These are phyloP conservation scores for Backusella tuberculispora DNA, from an alignment of 192 early-diverging fungal species.

Conservation along the genomic window DNA sequence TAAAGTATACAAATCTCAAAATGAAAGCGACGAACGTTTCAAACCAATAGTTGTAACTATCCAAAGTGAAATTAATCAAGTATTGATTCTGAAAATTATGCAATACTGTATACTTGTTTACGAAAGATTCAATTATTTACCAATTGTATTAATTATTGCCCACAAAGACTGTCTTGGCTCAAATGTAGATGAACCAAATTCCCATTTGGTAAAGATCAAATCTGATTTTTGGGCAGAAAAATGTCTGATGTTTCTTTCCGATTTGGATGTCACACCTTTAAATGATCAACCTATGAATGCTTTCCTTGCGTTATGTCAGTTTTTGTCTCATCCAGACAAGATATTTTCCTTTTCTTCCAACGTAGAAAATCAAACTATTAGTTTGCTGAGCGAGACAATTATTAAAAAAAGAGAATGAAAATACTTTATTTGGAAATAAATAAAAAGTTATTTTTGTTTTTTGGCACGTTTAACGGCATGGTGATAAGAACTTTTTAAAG, in stretches of 20 bases:
- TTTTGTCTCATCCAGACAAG: too few species aligned
- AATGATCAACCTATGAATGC: neutral
- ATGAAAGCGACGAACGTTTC: neutral
- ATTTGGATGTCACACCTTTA: neutral
- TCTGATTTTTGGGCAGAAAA: slow-evolving; percentile 4
- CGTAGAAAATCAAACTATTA: too few species aligned
- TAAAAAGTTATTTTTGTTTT: too few species aligned
- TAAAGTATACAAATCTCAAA: neutral
- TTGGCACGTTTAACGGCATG: too few species aligned
- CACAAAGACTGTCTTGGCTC: neutral
- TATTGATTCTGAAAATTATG: neutral
- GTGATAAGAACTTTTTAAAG: too few species aligned
- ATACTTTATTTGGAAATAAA: too few species aligned
- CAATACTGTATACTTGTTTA: neutral
- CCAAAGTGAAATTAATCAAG: slow-evolving; percentile 1
- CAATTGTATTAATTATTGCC: slow-evolving; percentile 1
- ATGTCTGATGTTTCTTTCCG: neutral
- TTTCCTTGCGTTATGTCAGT: too few species aligned
- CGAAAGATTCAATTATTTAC: slow-evolving; percentile 10
- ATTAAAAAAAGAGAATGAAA: too few species aligned
- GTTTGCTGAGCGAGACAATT: too few species aligned
- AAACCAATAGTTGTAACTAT: slow-evolving; percentile 1
- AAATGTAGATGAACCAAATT: neutral
- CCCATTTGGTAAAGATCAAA: slow-evolving; percentile 8
- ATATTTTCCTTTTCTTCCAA: too few species aligned